phyloP scores from a whole-genome alignment of 441 rosid genomes.

The Brassica balearica region DNA sequence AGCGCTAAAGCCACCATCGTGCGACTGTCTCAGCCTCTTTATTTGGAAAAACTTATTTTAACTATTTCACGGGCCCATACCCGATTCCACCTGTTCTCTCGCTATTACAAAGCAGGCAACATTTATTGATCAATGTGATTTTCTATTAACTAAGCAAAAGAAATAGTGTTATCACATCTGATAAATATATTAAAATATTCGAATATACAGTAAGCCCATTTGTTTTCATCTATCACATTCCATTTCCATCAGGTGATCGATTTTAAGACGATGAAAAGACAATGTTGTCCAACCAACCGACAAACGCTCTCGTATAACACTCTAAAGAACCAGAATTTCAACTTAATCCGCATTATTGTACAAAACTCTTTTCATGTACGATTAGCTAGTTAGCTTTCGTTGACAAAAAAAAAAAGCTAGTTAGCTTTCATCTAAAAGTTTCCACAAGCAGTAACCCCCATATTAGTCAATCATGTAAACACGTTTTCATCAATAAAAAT shows the following conservation, averaged over 20 bases:
- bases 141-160: not conserved
- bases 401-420: not conserved
- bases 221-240: not conserved
- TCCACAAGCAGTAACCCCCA: not conserved
- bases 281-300: not conserved
- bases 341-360: not conserved
- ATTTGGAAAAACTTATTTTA: not conserved
- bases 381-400: not conserved
- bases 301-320: not conserved
- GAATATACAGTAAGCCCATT: not conserved
- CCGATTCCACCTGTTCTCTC: constrained; percentile 30
- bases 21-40: constrained; percentile 25
- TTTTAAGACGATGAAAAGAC: not conserved
- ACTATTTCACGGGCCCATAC: constrained; percentile 28
- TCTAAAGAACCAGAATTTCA: not conserved
- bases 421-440: not conserved
- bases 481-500: not conserved
- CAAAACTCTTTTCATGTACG: not conserved
- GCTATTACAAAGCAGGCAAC: constrained; percentile 15
- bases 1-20: constrained; percentile 36
- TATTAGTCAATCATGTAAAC: not conserved
- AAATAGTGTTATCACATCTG: not conserved
- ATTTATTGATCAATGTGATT: constrained; percentile 2
- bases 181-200: not conserved
- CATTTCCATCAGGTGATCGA: constrained; percentile 1